Base-by-base conservation (phyloP, 345 rosid species). In the Brassica carinata region DNA sequence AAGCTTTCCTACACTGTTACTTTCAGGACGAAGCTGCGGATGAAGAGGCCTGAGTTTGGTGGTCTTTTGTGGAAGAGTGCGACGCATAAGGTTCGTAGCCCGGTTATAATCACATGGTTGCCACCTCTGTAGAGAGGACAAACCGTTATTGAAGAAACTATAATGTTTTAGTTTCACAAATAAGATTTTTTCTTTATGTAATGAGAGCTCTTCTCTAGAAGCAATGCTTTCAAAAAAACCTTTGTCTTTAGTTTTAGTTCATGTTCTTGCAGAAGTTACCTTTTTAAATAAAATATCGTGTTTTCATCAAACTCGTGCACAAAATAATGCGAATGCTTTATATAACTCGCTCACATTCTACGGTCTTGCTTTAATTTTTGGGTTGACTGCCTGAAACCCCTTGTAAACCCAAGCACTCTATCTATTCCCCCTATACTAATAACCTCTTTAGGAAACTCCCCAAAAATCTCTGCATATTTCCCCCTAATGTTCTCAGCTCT, bases 21-120 rank as follows among this genome's bases (percentile, higher is more conserved):
- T 58, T 86, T 93, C 86, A 85, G 76, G 72, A 79, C 90, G 19
- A 86, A 63, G 67, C 75, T 85, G 26, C 61, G 88, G 73, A 88
- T 85, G 82, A 63, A 84, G 27, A 79, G 70, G 73, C 99, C 97
- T 0, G 94, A 92, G 85, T 91, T 91, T 64, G 99, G 99, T 69
- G 91, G 89, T 14, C 81, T 95, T 74, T 74, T 84, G 5, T 95
- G 99, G 99, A 89, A 87, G 82, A 92, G 94, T 78, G 82, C 91
- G 31, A 77, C 85, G n/a, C 97, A 89, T 83, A 89, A 82, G 85
- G 99, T 95, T 45, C 85, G 98, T 73, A 95, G 99, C 74, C 95
- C 99, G 10, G 76, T 95, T 55, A 85, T 78, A 23, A 19, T 95
- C 77, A 90, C 91, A 5, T 90, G 94, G 94, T 74, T 90, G 66